Percentiles rank a stretch among this genome's conserved stretches.
Evolutionary conservation across 2,329 filamentous ascomycete genomes (phyloP).

Genomic region (Colletotrichum spaethianum): DNA sequence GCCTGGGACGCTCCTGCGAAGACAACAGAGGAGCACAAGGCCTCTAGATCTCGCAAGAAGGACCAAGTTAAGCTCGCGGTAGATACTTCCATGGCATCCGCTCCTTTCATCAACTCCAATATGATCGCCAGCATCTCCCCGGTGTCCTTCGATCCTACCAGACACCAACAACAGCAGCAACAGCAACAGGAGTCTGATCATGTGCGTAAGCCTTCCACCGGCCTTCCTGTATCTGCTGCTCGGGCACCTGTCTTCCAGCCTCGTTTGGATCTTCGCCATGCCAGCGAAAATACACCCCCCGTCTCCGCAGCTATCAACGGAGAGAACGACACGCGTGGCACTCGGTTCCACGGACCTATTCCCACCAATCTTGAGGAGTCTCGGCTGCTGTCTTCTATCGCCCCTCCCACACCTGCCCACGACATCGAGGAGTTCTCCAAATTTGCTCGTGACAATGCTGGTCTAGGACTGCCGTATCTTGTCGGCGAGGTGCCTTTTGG

Average conservation of each 20-base stretch:
- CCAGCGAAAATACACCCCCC: slow-evolving; percentile 44
- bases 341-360: slow-evolving; percentile 21
- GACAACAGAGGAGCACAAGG: slow-evolving; percentile 7
- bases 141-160: background rate
- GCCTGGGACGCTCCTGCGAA: background rate
- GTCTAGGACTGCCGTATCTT: slow-evolving; percentile 64
- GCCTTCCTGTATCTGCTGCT: slow-evolving; percentile 62
- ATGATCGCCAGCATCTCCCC: slow-evolving; percentile 8
- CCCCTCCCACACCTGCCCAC: slow-evolving; percentile 34
- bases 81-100: slow-evolving; percentile 27
- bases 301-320: slow-evolving; percentile 44
- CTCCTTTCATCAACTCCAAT: slow-evolving; percentile 17
- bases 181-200: background rate
- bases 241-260: slow-evolving; percentile 66
- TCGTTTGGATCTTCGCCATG: slow-evolving; percentile 43
- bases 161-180: background rate
- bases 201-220: slow-evolving; percentile 48
- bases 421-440: slow-evolving; percentile 31
- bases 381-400: slow-evolving; percentile 21
- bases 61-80: slow-evolving; percentile 31
- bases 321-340: background rate
- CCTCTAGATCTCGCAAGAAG: slow-evolving; percentile 16
- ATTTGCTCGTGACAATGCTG: slow-evolving; percentile 34
- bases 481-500: slow-evolving; percentile 66
- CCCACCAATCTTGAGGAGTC: slow-evolving; percentile 28